Conservation (phyloP, 768 basidiomycete species). For the Daedaleopsis nitida region DNA sequence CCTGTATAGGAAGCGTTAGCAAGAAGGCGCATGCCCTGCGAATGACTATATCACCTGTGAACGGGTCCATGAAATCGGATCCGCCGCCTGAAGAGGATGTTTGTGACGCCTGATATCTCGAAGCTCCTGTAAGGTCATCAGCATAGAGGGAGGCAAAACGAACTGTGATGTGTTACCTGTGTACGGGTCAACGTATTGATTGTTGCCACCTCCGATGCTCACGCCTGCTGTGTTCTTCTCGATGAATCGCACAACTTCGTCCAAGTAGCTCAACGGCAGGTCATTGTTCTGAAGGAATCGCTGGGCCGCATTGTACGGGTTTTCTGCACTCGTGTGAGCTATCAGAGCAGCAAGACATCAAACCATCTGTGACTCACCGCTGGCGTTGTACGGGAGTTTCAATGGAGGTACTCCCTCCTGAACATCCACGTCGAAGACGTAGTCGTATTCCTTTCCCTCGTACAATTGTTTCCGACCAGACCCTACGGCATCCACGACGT, state of each 20-base stretch:
- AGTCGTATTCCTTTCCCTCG: slow-evolving; percentile 94
- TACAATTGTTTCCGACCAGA: slow-evolving; percentile 89
- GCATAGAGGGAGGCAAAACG: background rate
- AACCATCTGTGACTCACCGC: slow-evolving; percentile 50
- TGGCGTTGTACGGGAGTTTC: slow-evolving; percentile 91
- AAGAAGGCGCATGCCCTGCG: slow-evolving; percentile 15
- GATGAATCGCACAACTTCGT: slow-evolving; percentile 91
- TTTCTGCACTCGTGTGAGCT: slow-evolving; percentile 55
- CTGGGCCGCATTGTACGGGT: slow-evolving; percentile 88
- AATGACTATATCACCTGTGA: slow-evolving; percentile 23
- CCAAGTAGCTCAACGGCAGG: slow-evolving; percentile 78
- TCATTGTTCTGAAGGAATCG: slow-evolving; percentile 84
- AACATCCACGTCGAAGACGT: slow-evolving; percentile 98
- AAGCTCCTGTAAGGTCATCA: slow-evolving; percentile 28
- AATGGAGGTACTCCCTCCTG: slow-evolving; percentile 90
- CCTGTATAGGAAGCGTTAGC: slow-evolving; percentile 24
- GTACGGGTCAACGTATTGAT: slow-evolving; percentile 81
- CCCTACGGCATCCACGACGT: slow-evolving; percentile 94
- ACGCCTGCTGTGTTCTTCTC: slow-evolving; percentile 87
- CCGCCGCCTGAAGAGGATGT: slow-evolving; percentile 7
- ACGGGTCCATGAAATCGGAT: slow-evolving; percentile 31
- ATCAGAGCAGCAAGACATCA: background rate
- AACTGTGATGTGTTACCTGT: slow-evolving; percentile 57
- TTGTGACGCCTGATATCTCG: slow-evolving; percentile 34
- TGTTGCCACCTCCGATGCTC: slow-evolving; percentile 58